These are phyloP conservation scores for Megacollybia marginata DNA, from an alignment of 768 basidiomycete species.

Conservation along the genomic window DNA sequence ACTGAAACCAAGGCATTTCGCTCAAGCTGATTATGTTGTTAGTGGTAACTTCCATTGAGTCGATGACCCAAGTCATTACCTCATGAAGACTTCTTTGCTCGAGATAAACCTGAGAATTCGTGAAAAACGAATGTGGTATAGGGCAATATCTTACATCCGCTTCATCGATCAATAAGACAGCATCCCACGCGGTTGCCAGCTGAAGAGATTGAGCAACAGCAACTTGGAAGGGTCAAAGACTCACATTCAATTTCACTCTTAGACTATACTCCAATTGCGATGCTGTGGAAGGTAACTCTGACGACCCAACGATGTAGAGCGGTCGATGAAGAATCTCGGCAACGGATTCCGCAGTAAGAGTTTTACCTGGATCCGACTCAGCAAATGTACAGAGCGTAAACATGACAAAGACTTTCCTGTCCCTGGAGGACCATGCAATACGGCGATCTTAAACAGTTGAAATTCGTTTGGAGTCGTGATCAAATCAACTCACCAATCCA, in stretches of 20 bases:
- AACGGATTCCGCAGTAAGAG: constrained; percentile 21
- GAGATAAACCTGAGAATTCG: constrained; percentile 10
- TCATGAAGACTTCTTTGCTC: constrained; percentile 16
- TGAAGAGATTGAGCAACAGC: not conserved
- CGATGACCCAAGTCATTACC: not conserved
- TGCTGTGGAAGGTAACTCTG: constrained; percentile 16
- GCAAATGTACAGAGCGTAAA: not conserved
- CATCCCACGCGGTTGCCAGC: constrained; percentile 16
- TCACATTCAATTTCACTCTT: constrained; percentile 12
- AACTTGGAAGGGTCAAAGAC: not conserved
- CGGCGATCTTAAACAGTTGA: constrained; percentile 10
- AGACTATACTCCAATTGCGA: constrained; percentile 13
- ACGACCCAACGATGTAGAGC: constrained; percentile 14
- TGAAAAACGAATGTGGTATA: not conserved
- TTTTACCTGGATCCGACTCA: constrained; percentile 8
- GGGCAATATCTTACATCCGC: constrained; percentile 12
- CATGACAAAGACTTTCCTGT: constrained; percentile 7
- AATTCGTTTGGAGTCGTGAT: not conserved
- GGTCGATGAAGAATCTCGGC: constrained; percentile 17
- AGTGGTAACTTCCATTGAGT: not conserved
- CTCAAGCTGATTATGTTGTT: constrained; percentile 3
- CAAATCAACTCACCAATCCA: constrained; percentile 19
- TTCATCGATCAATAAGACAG: constrained; percentile 15
- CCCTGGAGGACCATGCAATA: constrained; percentile 19
- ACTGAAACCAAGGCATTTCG: constrained; percentile 19